phyloP scores from a whole-genome alignment of 805 yeast genomes.

The Candida wancherniae region DNA sequence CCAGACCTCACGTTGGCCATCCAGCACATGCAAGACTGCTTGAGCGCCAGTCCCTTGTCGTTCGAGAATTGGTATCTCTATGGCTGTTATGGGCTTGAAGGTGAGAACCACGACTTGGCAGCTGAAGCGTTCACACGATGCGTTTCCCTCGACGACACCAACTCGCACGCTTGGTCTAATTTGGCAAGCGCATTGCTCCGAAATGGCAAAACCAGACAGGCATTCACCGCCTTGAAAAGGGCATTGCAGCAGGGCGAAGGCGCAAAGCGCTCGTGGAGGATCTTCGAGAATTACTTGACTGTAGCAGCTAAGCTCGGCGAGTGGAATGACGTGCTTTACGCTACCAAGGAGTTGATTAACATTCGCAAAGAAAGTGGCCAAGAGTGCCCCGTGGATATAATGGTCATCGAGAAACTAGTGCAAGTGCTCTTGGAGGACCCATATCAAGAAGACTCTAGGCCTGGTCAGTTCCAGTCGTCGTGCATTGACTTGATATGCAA shows the following conservation, averaged over 20 bases:
- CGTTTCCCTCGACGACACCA: slow-evolving; percentile 77
- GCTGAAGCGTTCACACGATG: slow-evolving; percentile 91
- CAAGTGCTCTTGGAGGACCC: slow-evolving; percentile 55
- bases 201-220: slow-evolving; percentile 63
- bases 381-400: slow-evolving; percentile 66
- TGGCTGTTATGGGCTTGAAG: slow-evolving; percentile 84
- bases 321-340: slow-evolving; percentile 84
- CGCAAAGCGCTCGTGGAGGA: slow-evolving; percentile 72
- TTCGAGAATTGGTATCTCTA: slow-evolving; percentile 87
- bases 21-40: slow-evolving; percentile 67
- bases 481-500: slow-evolving; percentile 71
- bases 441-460: slow-evolving; percentile 40
- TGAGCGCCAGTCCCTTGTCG: slow-evolving; percentile 66
- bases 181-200: slow-evolving; percentile 74
- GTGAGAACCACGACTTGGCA: slow-evolving; percentile 65
- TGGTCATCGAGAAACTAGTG: slow-evolving; percentile 68
- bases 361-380: slow-evolving; percentile 52
- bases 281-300: slow-evolving; percentile 81
- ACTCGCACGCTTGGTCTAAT: slow-evolving; percentile 86
- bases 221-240: slow-evolving; percentile 76
- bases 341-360: slow-evolving; percentile 59
- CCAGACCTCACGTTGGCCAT: slow-evolving; percentile 54
- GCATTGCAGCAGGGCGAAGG: slow-evolving; percentile 70
- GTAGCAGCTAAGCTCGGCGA: slow-evolving; percentile 79
- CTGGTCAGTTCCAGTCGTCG: slow-evolving; percentile 59